phyloP scores from a whole-genome alignment of 345 rosid genomes.

The sweet orange (Citrus sinensis) region DNA sequence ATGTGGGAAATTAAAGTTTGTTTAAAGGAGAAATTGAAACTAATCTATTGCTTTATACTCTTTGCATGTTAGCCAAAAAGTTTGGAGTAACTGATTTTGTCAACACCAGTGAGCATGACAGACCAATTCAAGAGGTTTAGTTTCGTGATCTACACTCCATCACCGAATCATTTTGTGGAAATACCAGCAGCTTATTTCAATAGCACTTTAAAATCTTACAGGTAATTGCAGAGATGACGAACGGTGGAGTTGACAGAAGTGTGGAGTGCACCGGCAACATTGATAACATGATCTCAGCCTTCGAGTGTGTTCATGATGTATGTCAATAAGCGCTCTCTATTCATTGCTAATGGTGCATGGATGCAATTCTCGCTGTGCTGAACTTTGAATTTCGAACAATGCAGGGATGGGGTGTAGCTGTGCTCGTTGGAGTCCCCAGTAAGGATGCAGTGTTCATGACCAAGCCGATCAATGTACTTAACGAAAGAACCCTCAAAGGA shows the following conservation, averaged over 20 bases:
- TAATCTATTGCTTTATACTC: neutral
- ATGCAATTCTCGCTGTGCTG: neutral
- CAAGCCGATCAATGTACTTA: slow-evolving; percentile 25
- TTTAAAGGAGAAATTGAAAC: neutral
- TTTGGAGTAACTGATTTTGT: slow-evolving; percentile 41
- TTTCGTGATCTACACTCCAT: neutral
- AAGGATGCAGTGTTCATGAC: slow-evolving; percentile 30
- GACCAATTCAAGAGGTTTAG: slow-evolving; percentile 37
- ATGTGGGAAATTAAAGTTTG: neutral
- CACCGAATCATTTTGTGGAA: neutral
- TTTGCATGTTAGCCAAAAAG: slow-evolving; percentile 25
- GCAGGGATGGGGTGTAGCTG: slow-evolving; percentile 33
- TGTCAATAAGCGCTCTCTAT: neutral
- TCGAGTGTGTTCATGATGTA: slow-evolving; percentile 42
- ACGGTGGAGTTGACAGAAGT: slow-evolving; percentile 43
- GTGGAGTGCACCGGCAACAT: slow-evolving; percentile 36
- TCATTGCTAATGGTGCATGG: neutral
- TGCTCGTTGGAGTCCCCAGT: slow-evolving; percentile 30
- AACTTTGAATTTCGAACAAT: neutral
- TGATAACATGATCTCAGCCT: slow-evolving; percentile 32
- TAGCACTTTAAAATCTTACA: neutral
- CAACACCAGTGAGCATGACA: slow-evolving; percentile 33
- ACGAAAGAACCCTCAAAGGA: slow-evolving; percentile 31
- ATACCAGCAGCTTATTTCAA: neutral
- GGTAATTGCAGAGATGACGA: slow-evolving; percentile 37